Percentiles rank a stretch among this genome's conserved stretches.
phyloP scores from a whole-genome alignment of 306 rosid species.

The Trifolium pratense region DNA sequence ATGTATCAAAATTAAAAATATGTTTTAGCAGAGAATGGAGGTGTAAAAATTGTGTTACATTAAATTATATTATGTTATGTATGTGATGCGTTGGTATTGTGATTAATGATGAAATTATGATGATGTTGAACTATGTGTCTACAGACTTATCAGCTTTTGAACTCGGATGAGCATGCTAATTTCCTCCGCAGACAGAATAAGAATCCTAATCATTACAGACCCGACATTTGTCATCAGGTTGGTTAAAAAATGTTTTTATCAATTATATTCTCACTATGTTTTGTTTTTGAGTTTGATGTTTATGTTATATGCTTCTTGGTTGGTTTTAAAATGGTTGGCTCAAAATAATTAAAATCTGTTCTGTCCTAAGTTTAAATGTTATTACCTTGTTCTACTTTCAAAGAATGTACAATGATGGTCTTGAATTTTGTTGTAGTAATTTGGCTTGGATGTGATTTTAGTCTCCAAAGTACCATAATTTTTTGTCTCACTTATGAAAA shows the following conservation, averaged over 20 bases:
- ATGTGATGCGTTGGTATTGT: constrained; percentile 20
- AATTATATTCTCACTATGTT: neutral
- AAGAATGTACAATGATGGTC: constrained; percentile 7
- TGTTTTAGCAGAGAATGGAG: too few relatives aligned
- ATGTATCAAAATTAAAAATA: too few relatives aligned
- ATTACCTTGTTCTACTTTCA: neutral
- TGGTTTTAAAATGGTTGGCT: neutral
- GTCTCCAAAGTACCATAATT: neutral
- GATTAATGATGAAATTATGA: neutral
- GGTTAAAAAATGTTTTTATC: neutral
- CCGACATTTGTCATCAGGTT: constrained; percentile 89
- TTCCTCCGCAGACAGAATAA: constrained; percentile 66
- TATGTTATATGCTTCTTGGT: neutral
- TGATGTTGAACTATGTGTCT: neutral
- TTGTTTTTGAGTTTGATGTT: constrained; percentile 3
- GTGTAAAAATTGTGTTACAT: too few relatives aligned
- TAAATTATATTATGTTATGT: neutral
- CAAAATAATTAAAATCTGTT: neutral
- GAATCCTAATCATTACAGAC: constrained; percentile 80
- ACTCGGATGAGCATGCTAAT: constrained; percentile 79
- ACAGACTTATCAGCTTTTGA: constrained; percentile 71
- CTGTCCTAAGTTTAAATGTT: neutral
- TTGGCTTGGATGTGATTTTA: neutral
- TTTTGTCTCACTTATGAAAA: neutral
- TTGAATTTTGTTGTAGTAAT: neutral